Conservation (phyloP, 78 protist species). For the Dictyostelium citrinum region DNA sequence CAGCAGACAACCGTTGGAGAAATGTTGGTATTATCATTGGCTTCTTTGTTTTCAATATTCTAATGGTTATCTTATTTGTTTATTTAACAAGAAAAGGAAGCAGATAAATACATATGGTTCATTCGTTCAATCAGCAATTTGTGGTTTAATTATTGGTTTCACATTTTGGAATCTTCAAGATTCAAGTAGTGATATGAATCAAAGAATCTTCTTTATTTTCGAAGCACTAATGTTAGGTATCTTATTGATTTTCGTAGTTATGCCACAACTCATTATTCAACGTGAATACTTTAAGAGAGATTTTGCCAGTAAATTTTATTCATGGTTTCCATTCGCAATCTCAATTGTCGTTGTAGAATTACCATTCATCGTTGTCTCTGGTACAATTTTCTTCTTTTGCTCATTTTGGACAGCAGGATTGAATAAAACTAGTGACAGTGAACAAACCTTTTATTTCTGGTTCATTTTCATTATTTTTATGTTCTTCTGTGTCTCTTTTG, state of each 20-base stretch:
- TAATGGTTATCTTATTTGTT: slow-evolving; percentile 29
- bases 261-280: slow-evolving; percentile 57
- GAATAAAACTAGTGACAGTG: not conserved
- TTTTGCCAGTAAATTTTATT: slow-evolving; percentile 46
- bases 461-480: slow-evolving; percentile 14
- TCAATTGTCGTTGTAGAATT: slow-evolving; percentile 47
- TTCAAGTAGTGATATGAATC: slow-evolving; percentile 46
- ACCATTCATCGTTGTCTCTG: slow-evolving; percentile 29
- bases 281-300: slow-evolving; percentile 63
- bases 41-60: slow-evolving; percentile 24
- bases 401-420: slow-evolving; percentile 54
- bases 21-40: slow-evolving; percentile 30
- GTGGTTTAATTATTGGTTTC: slow-evolving; percentile 57
- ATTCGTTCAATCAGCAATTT: not conserved
- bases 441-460: slow-evolving; percentile 52
- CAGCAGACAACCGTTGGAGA: slow-evolving; percentile 41
- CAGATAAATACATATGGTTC: slow-evolving; percentile 43
- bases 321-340: slow-evolving; percentile 53
- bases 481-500: slow-evolving; percentile 53
- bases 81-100: slow-evolving; percentile 29
- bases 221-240: slow-evolving; percentile 66
- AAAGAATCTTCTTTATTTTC: slow-evolving; percentile 23
- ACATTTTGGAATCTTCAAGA: not conserved
- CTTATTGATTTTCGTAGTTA: slow-evolving; percentile 43
- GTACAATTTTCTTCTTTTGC: slow-evolving; percentile 50